Conservation (phyloP, 1,284 basidiomycete genomes). For the Heliocybe sulcata region DNA sequence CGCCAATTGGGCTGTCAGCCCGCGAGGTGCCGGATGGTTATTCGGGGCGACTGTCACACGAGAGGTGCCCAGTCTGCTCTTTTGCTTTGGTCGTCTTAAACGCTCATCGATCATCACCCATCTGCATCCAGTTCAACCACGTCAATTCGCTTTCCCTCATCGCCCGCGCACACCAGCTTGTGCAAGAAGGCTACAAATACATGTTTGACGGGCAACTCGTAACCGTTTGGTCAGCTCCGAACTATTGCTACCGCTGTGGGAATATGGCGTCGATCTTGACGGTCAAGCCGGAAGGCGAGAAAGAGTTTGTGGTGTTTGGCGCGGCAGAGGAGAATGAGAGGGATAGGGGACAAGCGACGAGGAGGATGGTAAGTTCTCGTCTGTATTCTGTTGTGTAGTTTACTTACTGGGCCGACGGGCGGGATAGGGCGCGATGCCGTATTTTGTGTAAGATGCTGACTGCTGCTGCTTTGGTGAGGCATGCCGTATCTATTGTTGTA, state of each 20-base stretch:
- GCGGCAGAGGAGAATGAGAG: slow-evolving; percentile 83
- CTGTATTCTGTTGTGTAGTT: not conserved
- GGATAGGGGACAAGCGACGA: slow-evolving; percentile 62
- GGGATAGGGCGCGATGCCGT: slow-evolving; percentile 46
- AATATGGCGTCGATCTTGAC: slow-evolving; percentile 76
- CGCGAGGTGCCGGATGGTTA: slow-evolving; percentile 94
- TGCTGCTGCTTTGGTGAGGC: not conserved
- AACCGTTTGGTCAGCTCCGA: slow-evolving; percentile 97
- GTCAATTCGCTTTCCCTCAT: slow-evolving; percentile 81
- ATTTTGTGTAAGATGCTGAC: slow-evolving; percentile 50
- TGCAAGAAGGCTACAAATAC: slow-evolving; percentile 96
- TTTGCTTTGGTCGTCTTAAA: not conserved
- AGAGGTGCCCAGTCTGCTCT: slow-evolving; percentile 52
- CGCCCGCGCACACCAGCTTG: slow-evolving; percentile 90
- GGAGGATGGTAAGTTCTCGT: slow-evolving; percentile 47
- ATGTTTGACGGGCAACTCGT: slow-evolving; percentile 96
- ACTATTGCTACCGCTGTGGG: slow-evolving; percentile 87
- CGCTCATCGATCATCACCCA: slow-evolving; percentile 1
- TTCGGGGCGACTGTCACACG: slow-evolving; percentile 84
- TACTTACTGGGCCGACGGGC: slow-evolving; percentile 6
- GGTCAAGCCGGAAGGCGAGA: slow-evolving; percentile 56
- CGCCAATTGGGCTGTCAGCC: slow-evolving; percentile 93
- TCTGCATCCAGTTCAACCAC: slow-evolving; percentile 75
- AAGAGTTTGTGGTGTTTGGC: slow-evolving; percentile 73
- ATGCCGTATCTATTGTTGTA: not conserved